Evolutionary conservation across 192 early-diverging fungal genomes (phyloP), one percentile per base, ranked within the genome.

Genomic region (Anaeromyces robustus): DNA sequence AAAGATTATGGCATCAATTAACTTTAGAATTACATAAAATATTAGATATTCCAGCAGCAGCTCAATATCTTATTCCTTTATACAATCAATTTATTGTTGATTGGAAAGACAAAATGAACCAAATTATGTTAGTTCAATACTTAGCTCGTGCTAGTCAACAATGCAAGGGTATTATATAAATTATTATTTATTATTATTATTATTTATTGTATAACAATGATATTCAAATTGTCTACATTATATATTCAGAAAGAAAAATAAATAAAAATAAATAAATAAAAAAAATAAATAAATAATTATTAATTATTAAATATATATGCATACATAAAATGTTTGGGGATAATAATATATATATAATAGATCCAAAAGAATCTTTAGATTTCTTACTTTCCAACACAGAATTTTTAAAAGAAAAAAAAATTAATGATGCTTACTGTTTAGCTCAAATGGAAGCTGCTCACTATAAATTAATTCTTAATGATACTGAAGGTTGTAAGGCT

Each of bases 1-100:
- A 11, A 82, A 98, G 96, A 84, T 90, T 99, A 80, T 99, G 96
- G 96, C 98, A 99, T 84, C 98, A 99, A 85, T 89, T 99, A 79
- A 98, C 97, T 30, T 77, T 92, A 43, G 87, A 87, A 37, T 87
- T 98, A 3, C 88, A 94, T 77, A 89, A 90, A 78, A 11, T 68
- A 68, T 68, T 96, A 81, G 89, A 88, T 81, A 85, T 92, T 28
- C 94, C 95, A 29, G 88, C 89, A 30, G 93, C 97, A 12, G 90
- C 88, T 78, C 86, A 92, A 16, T 91, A 89, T 85, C 92, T 96
- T 78, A 88, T 97, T 31, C 88, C 90, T 16, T 80, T 99, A 43
- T 98, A 95, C 86, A 90, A 94, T 77, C 87, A 96, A 81, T 99
- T 99, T 87, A 92, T 99, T 29, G 84, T 87, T 12, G 96, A 99